Evolutionary conservation across 2,329 filamentous ascomycete genomes (phyloP).

Genomic region (Pezicula neosporulosa): DNA sequence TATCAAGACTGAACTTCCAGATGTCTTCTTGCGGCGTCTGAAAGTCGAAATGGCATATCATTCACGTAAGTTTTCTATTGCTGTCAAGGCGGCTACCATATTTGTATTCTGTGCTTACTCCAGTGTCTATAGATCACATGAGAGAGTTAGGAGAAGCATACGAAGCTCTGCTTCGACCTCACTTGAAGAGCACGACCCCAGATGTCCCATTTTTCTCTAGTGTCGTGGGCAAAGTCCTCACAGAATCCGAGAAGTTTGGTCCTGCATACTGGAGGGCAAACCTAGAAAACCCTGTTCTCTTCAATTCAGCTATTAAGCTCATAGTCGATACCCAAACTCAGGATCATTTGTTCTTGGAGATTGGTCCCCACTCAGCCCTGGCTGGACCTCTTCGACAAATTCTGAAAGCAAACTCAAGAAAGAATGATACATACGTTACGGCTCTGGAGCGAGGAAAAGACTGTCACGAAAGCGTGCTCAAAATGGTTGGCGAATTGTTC

Average conservation of each 20-base stretch:
- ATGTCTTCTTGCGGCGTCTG: constrained; percentile 17
- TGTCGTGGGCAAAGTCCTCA: constrained; percentile 2
- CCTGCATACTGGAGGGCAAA: constrained; percentile 41
- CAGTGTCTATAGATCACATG: background rate
- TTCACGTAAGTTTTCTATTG: constrained; percentile 21
- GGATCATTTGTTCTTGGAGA: constrained; percentile 19
- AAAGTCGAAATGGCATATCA: constrained; percentile 24
- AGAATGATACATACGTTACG: too few species aligned
- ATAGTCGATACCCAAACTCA: background rate
- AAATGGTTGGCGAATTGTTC: too few species aligned
- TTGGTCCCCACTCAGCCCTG: constrained; percentile 31
- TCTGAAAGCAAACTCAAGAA: background rate
- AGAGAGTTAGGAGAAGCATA: background rate
- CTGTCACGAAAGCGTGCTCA: too few species aligned
- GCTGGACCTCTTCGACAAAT: constrained; percentile 23
- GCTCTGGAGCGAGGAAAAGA: too few species aligned
- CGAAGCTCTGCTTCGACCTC: background rate
- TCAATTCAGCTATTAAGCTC: constrained; percentile 11
- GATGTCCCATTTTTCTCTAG: constrained; percentile 9
- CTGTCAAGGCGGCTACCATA: constrained; percentile 11
- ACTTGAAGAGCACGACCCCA: background rate
- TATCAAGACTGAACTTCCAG: constrained; percentile 17
- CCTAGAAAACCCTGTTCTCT: constrained; percentile 39
- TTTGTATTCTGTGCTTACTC: background rate
- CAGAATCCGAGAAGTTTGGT: constrained; percentile 18